Evolutionary conservation across 1,139 yeast species (phyloP).

Genomic region (Zygoascus sp.): DNA sequence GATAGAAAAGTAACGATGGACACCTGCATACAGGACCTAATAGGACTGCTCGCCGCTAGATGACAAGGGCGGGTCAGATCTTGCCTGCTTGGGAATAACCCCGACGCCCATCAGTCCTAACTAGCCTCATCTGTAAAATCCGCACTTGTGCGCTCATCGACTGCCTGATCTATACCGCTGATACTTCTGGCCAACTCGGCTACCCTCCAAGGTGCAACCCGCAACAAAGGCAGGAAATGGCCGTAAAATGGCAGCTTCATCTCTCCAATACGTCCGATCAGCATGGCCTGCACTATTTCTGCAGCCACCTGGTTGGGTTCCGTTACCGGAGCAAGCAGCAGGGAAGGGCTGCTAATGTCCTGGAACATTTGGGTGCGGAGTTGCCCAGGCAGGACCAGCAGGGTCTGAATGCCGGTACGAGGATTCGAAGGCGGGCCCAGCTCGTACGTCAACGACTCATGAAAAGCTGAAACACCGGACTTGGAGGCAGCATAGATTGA

Average conservation of each 20-base stretch:
- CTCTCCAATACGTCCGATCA: slow-evolving; percentile 61
- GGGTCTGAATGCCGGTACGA: slow-evolving; percentile 54
- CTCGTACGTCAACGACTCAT: slow-evolving; percentile 74
- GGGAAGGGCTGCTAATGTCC: slow-evolving; percentile 67
- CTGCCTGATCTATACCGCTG: slow-evolving; percentile 57
- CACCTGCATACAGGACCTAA: too few relatives aligned
- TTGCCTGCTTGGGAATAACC: too few relatives aligned
- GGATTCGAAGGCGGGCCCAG: slow-evolving; percentile 38
- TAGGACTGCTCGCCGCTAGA: too few relatives aligned
- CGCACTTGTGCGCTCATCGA: slow-evolving; percentile 6
- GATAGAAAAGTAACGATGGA: too few relatives aligned
- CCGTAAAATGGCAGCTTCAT: slow-evolving; percentile 73
- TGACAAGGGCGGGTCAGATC: too few relatives aligned
- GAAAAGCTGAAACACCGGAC: slow-evolving; percentile 78
- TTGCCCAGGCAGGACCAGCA: slow-evolving; percentile 86
- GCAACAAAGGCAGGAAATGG: slow-evolving; percentile 61
- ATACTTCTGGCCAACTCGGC: slow-evolving; percentile 49
- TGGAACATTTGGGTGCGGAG: slow-evolving; percentile 66
- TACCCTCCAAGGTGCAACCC: slow-evolving; percentile 71
- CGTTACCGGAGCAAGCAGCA: slow-evolving; percentile 73
- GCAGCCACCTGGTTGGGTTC: slow-evolving; percentile 63
- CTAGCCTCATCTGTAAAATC: not conserved
- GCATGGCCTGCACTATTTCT: slow-evolving; percentile 52
- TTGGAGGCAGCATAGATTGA: slow-evolving; percentile 88
- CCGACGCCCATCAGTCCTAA: too few relatives aligned